Percentiles rank a stretch among this genome's conserved stretches.
These are phyloP conservation scores for Volvox reticuliferus DNA, from an alignment of 139 green algal genomes.

Conservation along the genomic window DNA sequence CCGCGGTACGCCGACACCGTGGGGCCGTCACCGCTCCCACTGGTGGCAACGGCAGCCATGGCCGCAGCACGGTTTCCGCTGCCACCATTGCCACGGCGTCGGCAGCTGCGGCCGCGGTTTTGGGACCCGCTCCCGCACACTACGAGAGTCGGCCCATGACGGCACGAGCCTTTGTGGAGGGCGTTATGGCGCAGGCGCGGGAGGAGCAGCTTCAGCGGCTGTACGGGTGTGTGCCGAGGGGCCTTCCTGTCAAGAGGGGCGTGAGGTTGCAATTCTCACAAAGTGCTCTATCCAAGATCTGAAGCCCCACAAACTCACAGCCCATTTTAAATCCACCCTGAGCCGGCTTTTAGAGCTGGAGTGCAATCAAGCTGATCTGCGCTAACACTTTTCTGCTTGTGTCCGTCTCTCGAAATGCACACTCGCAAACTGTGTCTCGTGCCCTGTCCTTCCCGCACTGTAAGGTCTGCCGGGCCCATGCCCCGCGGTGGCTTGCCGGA, in stretches of 20 bases:
- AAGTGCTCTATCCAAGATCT: too few relatives aligned
- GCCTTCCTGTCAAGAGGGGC: too few relatives aligned
- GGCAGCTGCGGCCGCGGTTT: not conserved
- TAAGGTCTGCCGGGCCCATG: constrained; percentile 7
- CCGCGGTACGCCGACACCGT: not conserved
- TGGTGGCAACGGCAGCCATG: not conserved
- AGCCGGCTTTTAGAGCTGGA: too few relatives aligned
- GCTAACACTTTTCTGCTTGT: too few relatives aligned
- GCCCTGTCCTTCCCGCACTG: too few relatives aligned
- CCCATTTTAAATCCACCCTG: too few relatives aligned
- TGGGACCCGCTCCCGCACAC: not conserved
- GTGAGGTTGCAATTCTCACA: too few relatives aligned
- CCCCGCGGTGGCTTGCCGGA: constrained; percentile 11
- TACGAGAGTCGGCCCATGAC: constrained; percentile 43
- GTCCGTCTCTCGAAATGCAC: too few relatives aligned
- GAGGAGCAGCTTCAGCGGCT: constrained; percentile 32
- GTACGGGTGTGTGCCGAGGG: not conserved
- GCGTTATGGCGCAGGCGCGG: constrained; percentile 28
- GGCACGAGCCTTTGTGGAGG: constrained; percentile 41
- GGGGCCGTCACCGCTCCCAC: not conserved
- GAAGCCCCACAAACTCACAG: too few relatives aligned
- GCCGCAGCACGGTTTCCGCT: not conserved
- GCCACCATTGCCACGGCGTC: not conserved
- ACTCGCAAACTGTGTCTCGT: too few relatives aligned
- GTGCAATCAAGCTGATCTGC: too few relatives aligned